Conservation (phyloP, 805 yeast species). For the Pichia scutulata region DNA sequence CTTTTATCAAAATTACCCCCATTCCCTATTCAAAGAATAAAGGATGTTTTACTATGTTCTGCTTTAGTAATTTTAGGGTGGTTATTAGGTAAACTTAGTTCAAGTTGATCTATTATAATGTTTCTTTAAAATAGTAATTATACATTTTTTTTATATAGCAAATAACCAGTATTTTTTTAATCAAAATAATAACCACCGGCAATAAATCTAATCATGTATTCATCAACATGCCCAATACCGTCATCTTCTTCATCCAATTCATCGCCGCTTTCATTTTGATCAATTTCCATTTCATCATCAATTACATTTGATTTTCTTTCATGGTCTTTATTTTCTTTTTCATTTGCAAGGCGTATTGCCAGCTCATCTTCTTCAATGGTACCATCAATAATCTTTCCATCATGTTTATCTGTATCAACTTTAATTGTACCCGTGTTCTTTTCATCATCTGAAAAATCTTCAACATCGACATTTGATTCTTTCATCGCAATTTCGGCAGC, state of each 20-base stretch:
- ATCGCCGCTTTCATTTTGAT: conserved; percentile 1
- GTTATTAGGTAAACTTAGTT: conserved; percentile 5
- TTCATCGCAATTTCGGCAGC: conserved; percentile 88
- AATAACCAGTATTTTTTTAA: neutral
- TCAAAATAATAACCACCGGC: conserved; percentile 71
- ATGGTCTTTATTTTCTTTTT: neutral
- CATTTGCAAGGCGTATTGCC: neutral
- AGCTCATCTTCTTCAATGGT: conserved; percentile 17
- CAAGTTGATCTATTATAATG: no score
- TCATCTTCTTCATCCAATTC: conserved; percentile 44
- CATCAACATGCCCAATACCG: conserved; percentile 80
- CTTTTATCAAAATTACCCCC: conserved; percentile 11
- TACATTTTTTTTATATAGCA: neutral
- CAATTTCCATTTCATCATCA: conserved; percentile 5
- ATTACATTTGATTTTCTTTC: neutral
- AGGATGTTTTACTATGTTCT: neutral
- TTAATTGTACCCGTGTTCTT: conserved; percentile 16
- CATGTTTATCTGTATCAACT: conserved; percentile 7
- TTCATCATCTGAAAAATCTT: conserved; percentile 62
- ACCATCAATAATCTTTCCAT: conserved; percentile 3
- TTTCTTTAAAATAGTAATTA: neutral
- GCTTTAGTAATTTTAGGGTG: conserved; percentile 8
- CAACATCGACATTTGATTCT: conserved; percentile 77
- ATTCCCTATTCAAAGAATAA: conserved; percentile 7
- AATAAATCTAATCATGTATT: conserved; percentile 88